Base-by-base conservation (phyloP, 179 eudicot species). In the Sideroxylon spinosum region DNA sequence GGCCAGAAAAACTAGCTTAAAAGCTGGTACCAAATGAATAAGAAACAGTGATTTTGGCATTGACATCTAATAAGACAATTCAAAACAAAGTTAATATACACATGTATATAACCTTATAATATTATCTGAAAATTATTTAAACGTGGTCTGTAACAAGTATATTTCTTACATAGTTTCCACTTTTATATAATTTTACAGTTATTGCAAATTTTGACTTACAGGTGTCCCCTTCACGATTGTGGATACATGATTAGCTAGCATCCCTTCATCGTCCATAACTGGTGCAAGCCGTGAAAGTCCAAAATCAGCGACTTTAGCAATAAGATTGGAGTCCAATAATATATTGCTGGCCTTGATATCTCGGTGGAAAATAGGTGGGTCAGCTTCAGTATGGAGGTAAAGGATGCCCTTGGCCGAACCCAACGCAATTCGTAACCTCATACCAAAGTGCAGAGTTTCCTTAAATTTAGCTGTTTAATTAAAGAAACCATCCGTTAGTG, bases 191-290 rank as follows among this genome's bases (percentile, higher is more conserved):
- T n/a, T 46, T n/a, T 9, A 57, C 52, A 73, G 48, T 28, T 61
- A 16, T 17, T 28, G 66, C 4, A 50, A 20, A 60, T 78, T 74
- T 37, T 77, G 71, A 67, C 89, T 78, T 85, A 91, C 96, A 77
- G 96, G 96, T 26, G 96, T 91, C 16, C 96, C 93, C 81, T 86
- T 91, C 49, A 91, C 96, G 64, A 87, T 85, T 64, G 96, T 91
- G 28, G 92, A 91, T 25, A 91, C 87, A 71, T 91, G 89, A 79
- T 68, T 79, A 29, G 90, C 90, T 19, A 74, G 62, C 28, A 65
- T 60, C 46, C 93, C 96, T 82, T 87, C 88, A 52, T 77, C 53
- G 19, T 91, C 93, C 1, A 90, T 81, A 77, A 85, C 85, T 29
- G 96, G 96, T 74, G 92, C 93, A 29, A 91, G 92, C 37, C 87